Conservation (phyloP, 345 rosid species). For the Heritiera fomes region DNA sequence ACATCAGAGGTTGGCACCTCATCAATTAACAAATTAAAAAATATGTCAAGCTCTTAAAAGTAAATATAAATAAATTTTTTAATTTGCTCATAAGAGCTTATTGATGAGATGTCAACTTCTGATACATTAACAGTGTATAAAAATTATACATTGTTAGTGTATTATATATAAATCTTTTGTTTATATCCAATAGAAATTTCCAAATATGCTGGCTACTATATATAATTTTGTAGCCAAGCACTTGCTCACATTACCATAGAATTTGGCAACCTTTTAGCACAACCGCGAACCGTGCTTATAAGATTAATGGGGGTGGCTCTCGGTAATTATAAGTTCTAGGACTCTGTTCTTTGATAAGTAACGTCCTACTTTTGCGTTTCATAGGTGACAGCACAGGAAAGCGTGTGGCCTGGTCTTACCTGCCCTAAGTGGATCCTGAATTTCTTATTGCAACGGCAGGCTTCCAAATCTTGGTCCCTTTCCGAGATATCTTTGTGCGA, state of each 20-base stretch:
- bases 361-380: neutral
- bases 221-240: neutral
- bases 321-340: slow-evolving; percentile 1
- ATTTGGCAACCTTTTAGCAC: slow-evolving; percentile 11
- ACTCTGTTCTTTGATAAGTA: neutral
- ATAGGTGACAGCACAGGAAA: neutral
- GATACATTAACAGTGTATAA: too few relatives aligned
- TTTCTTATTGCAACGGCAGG: neutral
- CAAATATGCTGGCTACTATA: neutral
- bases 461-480: neutral
- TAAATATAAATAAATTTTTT: too few relatives aligned
- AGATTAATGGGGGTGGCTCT: neutral
- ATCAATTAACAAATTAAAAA: too few relatives aligned
- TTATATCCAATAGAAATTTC: neutral
- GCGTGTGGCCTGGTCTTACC: neutral
- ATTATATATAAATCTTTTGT: too few relatives aligned
- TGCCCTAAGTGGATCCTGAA: neutral
- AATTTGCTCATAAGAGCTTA: too few relatives aligned
- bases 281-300: slow-evolving; percentile 14
- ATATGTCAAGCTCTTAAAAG: too few relatives aligned
- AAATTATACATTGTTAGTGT: too few relatives aligned
- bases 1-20: too few relatives aligned
- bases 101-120: too few relatives aligned
- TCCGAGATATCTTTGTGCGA: neutral
- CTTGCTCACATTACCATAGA: neutral